These are phyloP conservation scores for Lasiosphaeris hirsuta DNA, from an alignment of 495 filamentous ascomycete genomes.

Conservation along the genomic window DNA sequence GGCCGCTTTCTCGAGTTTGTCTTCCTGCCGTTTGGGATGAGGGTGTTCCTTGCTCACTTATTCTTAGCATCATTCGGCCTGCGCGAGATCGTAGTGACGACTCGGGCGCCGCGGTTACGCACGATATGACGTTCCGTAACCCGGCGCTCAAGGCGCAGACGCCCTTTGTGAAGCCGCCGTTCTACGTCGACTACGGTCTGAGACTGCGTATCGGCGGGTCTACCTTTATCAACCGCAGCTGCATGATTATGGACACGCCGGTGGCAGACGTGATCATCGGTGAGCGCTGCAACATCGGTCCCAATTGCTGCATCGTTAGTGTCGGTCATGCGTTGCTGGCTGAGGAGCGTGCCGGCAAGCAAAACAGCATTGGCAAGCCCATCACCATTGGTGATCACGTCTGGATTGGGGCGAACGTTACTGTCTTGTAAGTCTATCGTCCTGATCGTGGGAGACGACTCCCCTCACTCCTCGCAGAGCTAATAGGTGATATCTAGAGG, in stretches of 20 bases:
- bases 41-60: background rate
- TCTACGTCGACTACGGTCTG: constrained; percentile 36
- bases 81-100: constrained; percentile 26
- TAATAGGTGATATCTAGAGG: constrained; percentile 17
- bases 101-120: constrained; percentile 22
- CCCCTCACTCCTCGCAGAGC: background rate
- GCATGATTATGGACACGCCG: constrained; percentile 39
- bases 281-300: constrained; percentile 33
- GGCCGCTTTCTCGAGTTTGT: constrained; percentile 31
- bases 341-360: constrained; percentile 23
- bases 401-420: constrained; percentile 60
- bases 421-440: constrained; percentile 27
- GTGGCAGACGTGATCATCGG: constrained; percentile 36
- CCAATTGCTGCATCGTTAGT: constrained; percentile 30
- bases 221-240: constrained; percentile 36
- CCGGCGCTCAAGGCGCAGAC: constrained; percentile 27
- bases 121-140: constrained; percentile 35
- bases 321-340: constrained; percentile 27
- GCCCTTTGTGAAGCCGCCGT: constrained; percentile 36
- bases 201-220: constrained; percentile 30
- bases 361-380: constrained; percentile 31
- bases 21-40: background rate
- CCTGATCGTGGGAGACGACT: background rate
- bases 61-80: constrained; percentile 31
- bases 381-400: constrained; percentile 34